Base-by-base conservation (phyloP, 495 filamentous ascomycete species). In the Glutinoglossum americanum region DNA sequence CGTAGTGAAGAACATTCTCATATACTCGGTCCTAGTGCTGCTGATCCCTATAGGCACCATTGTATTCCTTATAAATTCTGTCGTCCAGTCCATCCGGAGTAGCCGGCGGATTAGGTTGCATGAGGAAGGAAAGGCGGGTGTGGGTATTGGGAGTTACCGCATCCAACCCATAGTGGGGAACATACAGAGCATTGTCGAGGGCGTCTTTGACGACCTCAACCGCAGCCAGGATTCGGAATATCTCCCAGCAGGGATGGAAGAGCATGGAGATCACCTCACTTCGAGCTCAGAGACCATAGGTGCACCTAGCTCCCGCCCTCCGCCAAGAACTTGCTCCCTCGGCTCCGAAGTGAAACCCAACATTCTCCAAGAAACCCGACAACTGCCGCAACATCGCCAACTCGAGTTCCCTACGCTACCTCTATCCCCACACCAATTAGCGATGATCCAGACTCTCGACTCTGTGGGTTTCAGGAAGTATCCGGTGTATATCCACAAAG, bases 401-500 rank as follows among this genome's bases (percentile, higher is more conserved):
- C 55, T 59, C 32, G 68, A 73, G 2, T 74, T 76, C 53, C 87
- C 84, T 1, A 87, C 79, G 0, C 73, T 96, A 51, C 87, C 87
- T 30, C 69, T 98, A 48, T 80, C 85, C 1, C 72, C 77, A 2
- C 79, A 79, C 26, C 92, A 98, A 67, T 90, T 93, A 66, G 70
- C 72, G 23, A 94, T 95, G 71, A 82, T 94, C 51, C 70, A 83
- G 19, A 79, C 80, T 17, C 69, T 98, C 60, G 83, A 96, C 63
- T 65, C 71, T 10, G 72, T 94, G 0, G 81, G 82, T 10, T 89
- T 83, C 70, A 76, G 75, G 21, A 96, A 92, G 68, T 90, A 85
- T 68, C 81, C 80, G 0, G 85, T 94, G 3, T 81, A 84, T 69
- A 96, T 98, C 44, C 87, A 93, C 51, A 81, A 88, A 1, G 76